Evolutionary conservation across 805 yeast species (phyloP).

Genomic region (Ogataea nakhonphanomensis): DNA sequence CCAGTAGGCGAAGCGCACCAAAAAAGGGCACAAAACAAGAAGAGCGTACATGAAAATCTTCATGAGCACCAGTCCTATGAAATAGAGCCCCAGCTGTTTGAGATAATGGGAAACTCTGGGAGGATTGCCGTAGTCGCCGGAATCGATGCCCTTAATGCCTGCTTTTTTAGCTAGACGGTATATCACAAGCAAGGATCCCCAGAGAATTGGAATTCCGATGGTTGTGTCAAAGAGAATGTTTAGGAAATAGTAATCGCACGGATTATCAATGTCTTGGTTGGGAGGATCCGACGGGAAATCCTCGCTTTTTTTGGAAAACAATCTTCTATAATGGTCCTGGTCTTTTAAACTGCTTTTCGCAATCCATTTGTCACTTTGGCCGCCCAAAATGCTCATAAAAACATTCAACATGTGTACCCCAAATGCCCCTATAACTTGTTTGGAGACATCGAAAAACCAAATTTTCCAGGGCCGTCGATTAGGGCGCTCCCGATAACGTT

Average conservation of each 20-base stretch:
- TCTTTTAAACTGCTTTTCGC: not conserved
- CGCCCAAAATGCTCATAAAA: constrained; percentile 59
- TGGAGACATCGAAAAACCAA: constrained; percentile 87
- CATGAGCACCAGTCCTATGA: constrained; percentile 53
- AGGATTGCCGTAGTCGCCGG: constrained; percentile 65
- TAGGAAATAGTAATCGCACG: constrained; percentile 94
- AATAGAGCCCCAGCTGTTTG: constrained; percentile 70
- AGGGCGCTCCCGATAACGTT: constrained; percentile 78
- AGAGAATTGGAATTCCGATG: constrained; percentile 81
- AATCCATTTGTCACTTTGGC: constrained; percentile 23
- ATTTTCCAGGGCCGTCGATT: constrained; percentile 77
- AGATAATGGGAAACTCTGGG: constrained; percentile 60
- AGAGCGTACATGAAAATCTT: constrained; percentile 59
- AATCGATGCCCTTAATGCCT: constrained; percentile 45
- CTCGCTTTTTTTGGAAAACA: no score
- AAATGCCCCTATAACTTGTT: constrained; percentile 84
- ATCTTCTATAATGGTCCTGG: no score
- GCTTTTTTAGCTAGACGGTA: constrained; percentile 44
- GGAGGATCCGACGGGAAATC: constrained; percentile 6
- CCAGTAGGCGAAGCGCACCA: constrained; percentile 69
- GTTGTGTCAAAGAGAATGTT: constrained; percentile 90
- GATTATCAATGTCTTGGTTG: constrained; percentile 44
- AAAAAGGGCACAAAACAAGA: constrained; percentile 58
- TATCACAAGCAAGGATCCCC: constrained; percentile 50
- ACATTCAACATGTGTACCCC: constrained; percentile 81